phyloP scores from a whole-genome alignment of 1,284 basidiomycete genomes.

The Irpex rosettiformis region DNA sequence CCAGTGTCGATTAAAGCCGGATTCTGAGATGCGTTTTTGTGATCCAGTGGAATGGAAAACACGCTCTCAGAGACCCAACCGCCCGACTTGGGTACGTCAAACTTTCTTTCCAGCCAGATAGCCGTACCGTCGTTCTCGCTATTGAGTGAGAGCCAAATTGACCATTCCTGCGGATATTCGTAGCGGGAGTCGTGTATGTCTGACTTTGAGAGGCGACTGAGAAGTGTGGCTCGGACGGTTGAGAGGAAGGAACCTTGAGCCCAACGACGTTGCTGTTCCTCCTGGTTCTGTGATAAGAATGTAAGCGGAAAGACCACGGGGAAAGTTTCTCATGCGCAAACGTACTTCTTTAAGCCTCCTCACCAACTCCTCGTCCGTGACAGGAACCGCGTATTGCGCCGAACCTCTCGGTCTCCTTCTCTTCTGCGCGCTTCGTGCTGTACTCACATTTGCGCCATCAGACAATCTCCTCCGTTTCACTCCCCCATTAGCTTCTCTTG shows the following conservation, averaged over 20 bases:
- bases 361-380: constrained; percentile 63
- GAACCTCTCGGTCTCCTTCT: constrained; percentile 41
- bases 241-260: constrained; percentile 62
- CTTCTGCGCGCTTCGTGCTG: constrained; percentile 13
- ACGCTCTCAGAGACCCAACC: constrained; percentile 53
- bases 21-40: constrained; percentile 11
- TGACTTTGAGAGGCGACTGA: no score
- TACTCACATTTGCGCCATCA: not conserved
- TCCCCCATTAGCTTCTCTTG: no score
- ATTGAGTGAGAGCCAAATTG: constrained; percentile 69
- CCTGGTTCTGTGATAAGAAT: constrained; percentile 48
- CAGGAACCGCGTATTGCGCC: constrained; percentile 42
- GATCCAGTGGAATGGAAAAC: constrained; percentile 49
- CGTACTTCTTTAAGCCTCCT: constrained; percentile 63
- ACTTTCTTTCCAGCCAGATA: constrained; percentile 74
- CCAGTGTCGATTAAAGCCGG: no score
- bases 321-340: no score
- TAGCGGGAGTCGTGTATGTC: constrained; percentile 20
- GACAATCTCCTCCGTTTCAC: no score
- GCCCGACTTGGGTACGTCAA: constrained; percentile 60
- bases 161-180: constrained; percentile 40
- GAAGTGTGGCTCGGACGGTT: constrained; percentile 39
- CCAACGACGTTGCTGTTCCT: constrained; percentile 68
- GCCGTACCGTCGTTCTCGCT: constrained; percentile 68
- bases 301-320: no score